phyloP scores from a whole-genome alignment of 495 filamentous ascomycete genomes.

The Aspergillus kassunensis region DNA sequence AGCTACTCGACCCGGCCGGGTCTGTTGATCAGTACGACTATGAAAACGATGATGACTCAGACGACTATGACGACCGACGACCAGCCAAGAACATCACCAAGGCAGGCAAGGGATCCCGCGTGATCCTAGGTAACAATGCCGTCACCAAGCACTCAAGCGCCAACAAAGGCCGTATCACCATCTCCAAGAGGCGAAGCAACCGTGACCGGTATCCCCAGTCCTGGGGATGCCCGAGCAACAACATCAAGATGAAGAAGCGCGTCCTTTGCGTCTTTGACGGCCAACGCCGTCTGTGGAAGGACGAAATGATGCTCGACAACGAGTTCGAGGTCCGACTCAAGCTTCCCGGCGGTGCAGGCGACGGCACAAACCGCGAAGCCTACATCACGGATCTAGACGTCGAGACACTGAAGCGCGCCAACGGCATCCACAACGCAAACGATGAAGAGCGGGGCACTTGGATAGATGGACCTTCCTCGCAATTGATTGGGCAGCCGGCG shows the following conservation, averaged over 20 bases:
- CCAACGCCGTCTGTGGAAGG: slow-evolving; percentile 82
- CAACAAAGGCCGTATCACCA: slow-evolving; percentile 40
- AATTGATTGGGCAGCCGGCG: slow-evolving; percentile 40
- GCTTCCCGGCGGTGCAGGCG: slow-evolving; percentile 61
- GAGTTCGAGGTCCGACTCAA: slow-evolving; percentile 90
- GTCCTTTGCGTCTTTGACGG: slow-evolving; percentile 93
- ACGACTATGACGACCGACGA: slow-evolving; percentile 55
- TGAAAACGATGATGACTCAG: slow-evolving; percentile 57
- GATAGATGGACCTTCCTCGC: slow-evolving; percentile 42
- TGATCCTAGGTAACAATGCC: slow-evolving; percentile 47
- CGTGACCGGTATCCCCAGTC: slow-evolving; percentile 85
- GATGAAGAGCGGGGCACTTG: slow-evolving; percentile 83
- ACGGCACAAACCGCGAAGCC: slow-evolving; percentile 49
- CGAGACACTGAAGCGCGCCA: slow-evolving; percentile 79
- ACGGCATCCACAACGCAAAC: slow-evolving; percentile 71
- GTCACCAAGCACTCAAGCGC: slow-evolving; percentile 39
- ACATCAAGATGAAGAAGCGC: slow-evolving; percentile 97
- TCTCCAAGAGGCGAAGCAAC: slow-evolving; percentile 71
- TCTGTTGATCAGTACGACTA: slow-evolving; percentile 49
- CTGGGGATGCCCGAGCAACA: slow-evolving; percentile 85
- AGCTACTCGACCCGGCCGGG: slow-evolving; percentile 56
- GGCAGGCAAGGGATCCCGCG: slow-evolving; percentile 41
- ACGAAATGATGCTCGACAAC: slow-evolving; percentile 97
- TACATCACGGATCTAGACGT: slow-evolving; percentile 95
- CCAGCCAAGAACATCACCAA: slow-evolving; percentile 50